Percentiles rank a stretch among this genome's conserved stretches.
phyloP scores from a whole-genome alignment of 192 early-diverging fungal species.

The Spinellus fusiger region DNA sequence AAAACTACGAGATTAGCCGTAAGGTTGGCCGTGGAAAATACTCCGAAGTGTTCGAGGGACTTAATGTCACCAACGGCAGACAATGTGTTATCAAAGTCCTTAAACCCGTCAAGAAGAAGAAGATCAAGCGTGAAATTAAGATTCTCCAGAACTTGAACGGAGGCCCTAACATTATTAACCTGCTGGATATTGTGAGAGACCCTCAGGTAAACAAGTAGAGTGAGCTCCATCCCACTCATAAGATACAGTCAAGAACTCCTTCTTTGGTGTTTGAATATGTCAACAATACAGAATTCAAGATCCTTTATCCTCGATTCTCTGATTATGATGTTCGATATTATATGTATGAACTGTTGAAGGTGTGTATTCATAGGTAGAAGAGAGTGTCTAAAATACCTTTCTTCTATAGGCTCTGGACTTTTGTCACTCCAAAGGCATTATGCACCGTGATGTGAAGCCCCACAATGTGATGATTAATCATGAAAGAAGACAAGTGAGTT shows the following conservation, averaged over 20 bases:
- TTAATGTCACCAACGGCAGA: slow-evolving; percentile 74
- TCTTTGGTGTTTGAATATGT: slow-evolving; percentile 95
- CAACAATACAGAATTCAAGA: slow-evolving; percentile 97
- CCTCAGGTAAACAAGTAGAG: slow-evolving; percentile 66
- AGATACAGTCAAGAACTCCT: slow-evolving; percentile 93
- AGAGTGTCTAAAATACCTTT: background rate
- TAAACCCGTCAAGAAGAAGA: slow-evolving; percentile 99
- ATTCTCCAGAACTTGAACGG: slow-evolving; percentile 96
- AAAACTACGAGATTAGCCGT: slow-evolving; percentile 95
- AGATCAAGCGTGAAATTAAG: slow-evolving; percentile 99
- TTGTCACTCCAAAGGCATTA: slow-evolving; percentile 96
- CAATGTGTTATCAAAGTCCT: slow-evolving; percentile 98
- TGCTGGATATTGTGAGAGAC: slow-evolving; percentile 93
- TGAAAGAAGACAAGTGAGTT: slow-evolving; percentile 61
- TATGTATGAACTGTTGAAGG: slow-evolving; percentile 94
- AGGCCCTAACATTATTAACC: slow-evolving; percentile 87
- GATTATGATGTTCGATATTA: slow-evolving; percentile 96
- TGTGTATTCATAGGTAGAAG: too few relatives aligned
- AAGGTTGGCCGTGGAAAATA: slow-evolving; percentile 99
- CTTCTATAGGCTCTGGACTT: slow-evolving; percentile 81
- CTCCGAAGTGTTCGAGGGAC: slow-evolving; percentile 97
- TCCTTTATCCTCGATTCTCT: slow-evolving; percentile 90
- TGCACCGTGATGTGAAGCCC: slow-evolving; percentile 99
- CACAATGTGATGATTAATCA: slow-evolving; percentile 99
- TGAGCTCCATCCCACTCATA: too few relatives aligned